Evolutionary conservation across 2,329 filamentous ascomycete species (phyloP).

Genomic region (Ceratocystiopsis minuta): DNA sequence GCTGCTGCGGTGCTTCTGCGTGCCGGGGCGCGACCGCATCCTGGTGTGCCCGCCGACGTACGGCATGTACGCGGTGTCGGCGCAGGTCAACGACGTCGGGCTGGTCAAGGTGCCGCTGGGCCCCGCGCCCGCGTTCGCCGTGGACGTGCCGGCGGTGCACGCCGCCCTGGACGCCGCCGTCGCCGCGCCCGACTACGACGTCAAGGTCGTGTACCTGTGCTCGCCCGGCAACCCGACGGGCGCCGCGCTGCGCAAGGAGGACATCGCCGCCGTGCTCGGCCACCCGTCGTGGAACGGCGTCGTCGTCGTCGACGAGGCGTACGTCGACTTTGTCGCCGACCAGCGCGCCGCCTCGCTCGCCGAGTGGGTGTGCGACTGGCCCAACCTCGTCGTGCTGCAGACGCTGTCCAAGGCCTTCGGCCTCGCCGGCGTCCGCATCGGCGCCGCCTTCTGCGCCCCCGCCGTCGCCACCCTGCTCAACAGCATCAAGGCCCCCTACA

Average conservation of each 20-base stretch:
- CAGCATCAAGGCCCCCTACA: constrained; percentile 89
- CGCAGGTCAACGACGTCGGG: constrained; percentile 79
- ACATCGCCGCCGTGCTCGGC: constrained; percentile 55
- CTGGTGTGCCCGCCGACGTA: constrained; percentile 93
- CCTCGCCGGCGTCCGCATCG: constrained; percentile 79
- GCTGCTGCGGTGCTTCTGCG: constrained; percentile 81
- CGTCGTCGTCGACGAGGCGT: constrained; percentile 86
- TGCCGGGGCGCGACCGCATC: constrained; percentile 73
- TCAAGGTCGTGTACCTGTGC: constrained; percentile 87
- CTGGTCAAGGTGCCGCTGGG: constrained; percentile 76
- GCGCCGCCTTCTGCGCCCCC: constrained; percentile 62
- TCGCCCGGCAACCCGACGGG: constrained; percentile 92
- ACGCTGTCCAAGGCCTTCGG: constrained; percentile 97
- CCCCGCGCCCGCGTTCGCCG: constrained; percentile 49
- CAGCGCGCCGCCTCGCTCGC: constrained; percentile 51
- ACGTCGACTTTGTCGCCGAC: constrained; percentile 76
- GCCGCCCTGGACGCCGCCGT: constrained; percentile 29
- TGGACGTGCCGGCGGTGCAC: constrained; percentile 54
- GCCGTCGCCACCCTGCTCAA: constrained; percentile 69
- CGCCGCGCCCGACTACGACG: constrained; percentile 24
- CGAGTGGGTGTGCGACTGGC: constrained; percentile 81
- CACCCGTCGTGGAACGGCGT: constrained; percentile 92
- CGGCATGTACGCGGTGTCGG: constrained; percentile 93
- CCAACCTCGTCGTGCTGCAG: constrained; percentile 94
- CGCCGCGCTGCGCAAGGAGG: constrained; percentile 54